phyloP scores from a whole-genome alignment of 2,329 filamentous ascomycete genomes.

The Botrytis galanthina region DNA sequence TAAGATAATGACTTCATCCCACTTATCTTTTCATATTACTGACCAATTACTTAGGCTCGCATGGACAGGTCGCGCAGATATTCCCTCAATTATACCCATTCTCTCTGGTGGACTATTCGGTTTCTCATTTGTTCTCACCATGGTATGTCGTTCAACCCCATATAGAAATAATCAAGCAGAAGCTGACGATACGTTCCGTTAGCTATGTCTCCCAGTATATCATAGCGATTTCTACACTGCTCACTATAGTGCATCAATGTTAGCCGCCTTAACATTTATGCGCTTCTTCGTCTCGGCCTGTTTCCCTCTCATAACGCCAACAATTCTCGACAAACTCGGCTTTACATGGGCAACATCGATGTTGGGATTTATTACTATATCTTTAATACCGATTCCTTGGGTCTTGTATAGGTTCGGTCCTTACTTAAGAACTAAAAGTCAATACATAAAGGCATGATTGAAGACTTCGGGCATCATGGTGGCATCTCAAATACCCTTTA shows the following conservation, averaged over 20 bases:
- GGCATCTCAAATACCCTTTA: neutral
- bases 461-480: accelerated
- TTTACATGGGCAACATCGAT: constrained; percentile 45
- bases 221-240: constrained; percentile 17
- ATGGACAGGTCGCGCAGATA: constrained; percentile 29
- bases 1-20: constrained; percentile 36
- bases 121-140: constrained; percentile 58
- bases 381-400: constrained; percentile 47
- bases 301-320: constrained; percentile 43
- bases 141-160: constrained; percentile 42
- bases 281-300: constrained; percentile 32
- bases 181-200: neutral
- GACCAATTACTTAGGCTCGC: constrained; percentile 14
- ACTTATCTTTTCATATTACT: neutral
- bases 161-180: neutral
- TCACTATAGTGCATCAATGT: constrained; percentile 14
- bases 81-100: constrained; percentile 36
- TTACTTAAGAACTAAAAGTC: constrained; percentile 38
- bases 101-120: constrained; percentile 46
- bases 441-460: constrained; percentile 25
- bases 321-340: constrained; percentile 46
- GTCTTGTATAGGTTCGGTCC: constrained; percentile 44
- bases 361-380: constrained; percentile 43
- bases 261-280: constrained; percentile 15
- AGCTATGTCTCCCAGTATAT: constrained; percentile 17